Conservation (phyloP, 177 flowering plant genomes). For the Vitis hybrid region DNA sequence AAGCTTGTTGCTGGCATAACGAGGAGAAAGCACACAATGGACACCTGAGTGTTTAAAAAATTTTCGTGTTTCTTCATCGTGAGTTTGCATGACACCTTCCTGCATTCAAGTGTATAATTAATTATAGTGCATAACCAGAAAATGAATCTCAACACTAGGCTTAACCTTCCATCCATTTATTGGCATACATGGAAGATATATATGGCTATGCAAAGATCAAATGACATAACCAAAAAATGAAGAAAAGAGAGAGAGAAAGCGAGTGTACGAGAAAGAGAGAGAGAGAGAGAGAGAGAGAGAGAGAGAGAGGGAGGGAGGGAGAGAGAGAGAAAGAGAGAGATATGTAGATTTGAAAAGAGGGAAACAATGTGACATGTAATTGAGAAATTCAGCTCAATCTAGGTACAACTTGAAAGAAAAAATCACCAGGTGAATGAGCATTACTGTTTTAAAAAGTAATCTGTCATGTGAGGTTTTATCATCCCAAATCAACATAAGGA, state of each 20-base stretch:
- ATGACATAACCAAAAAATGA: too few relatives aligned
- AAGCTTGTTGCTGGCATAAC: slow-evolving; percentile 73
- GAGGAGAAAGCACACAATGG: slow-evolving; percentile 64
- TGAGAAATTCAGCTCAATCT: background rate
- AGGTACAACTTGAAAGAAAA: background rate
- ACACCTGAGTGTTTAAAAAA: slow-evolving; percentile 63
- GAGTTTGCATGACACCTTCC: slow-evolving; percentile 83
- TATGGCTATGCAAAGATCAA: background rate
- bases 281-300: too few relatives aligned
- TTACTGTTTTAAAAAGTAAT: slow-evolving; percentile 58
- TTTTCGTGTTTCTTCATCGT: slow-evolving; percentile 73
- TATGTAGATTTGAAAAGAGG: too few relatives aligned
- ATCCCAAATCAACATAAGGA: slow-evolving; percentile 81
- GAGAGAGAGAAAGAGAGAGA: too few relatives aligned
- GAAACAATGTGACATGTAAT: background rate
- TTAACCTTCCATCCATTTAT: background rate
- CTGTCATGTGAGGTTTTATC: slow-evolving; percentile 84
- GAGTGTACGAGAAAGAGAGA: too few relatives aligned
- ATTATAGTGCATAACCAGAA: too few relatives aligned
- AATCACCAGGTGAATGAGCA: background rate
- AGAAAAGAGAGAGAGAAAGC: too few relatives aligned
- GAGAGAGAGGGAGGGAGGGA: too few relatives aligned
- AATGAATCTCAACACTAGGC: background rate
- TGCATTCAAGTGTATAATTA: slow-evolving; percentile 31
- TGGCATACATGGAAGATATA: background rate